Evolutionary conservation across 1,139 yeast genomes (phyloP), one percentile per base, ranked within the genome.

Genomic region (Trichomonascaceae sp.): DNA sequence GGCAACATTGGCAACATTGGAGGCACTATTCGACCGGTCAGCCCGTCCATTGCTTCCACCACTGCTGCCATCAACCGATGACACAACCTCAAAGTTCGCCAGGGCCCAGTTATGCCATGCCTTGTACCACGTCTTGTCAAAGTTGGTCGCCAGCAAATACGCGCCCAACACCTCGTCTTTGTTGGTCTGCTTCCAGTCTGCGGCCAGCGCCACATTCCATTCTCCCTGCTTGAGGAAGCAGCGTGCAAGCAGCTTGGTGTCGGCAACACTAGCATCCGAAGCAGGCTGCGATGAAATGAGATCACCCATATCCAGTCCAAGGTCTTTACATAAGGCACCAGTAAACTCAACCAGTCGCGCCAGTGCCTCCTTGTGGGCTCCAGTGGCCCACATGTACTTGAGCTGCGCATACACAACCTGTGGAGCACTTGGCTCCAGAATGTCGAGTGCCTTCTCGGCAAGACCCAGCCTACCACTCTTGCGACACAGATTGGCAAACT

Each of bases 51-150:
- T n/a, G n/a, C n/a, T n/a, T n/a, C n/a, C n/a, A n/a, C n/a, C n/a
- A n/a, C 43, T 37, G 17, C 43, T 37, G 16, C 31, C 23, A 33
- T 60, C 63, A 25, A 47, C 65, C 34, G 78, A 65, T 0, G 95
- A 79, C 18, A 89, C 81, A 1, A 87, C 96, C 51, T 87, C 96
- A 54, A 85, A 92, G 55, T 92, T 92, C 0, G 98, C 96, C 48
- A 92, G 63, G 0, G 98, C 98, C 99, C 99, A 92, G 51, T 85
- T 87, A 52, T 92, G 99, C 98, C 98, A 92, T 16, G 98, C 98
- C 50, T 92, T 89, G 52, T 92, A 92, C 96, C 98, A 92, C 29
- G 72, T 71, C 31, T 71, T 68, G 52, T 89, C 97, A 55, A 89
- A 89, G 53, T 87, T 95, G 0, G 98, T 89, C 0, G 98, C 97